Evolutionary conservation across 768 basidiomycete genomes (phyloP).

Genomic region (Tulasnella sp.): DNA sequence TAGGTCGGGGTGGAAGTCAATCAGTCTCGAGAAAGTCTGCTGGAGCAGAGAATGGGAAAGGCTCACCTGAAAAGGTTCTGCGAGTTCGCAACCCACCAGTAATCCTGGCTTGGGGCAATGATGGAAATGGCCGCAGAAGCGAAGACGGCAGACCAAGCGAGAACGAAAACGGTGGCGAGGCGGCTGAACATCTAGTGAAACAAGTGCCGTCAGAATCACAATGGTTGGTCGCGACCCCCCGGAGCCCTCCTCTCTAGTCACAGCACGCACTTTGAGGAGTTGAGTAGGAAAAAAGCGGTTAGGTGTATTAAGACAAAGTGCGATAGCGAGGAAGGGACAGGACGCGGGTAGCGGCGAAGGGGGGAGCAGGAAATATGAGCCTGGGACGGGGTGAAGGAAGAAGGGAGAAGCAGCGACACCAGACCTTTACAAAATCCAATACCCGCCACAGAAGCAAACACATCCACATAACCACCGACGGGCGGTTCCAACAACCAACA

Average conservation of each 20-base stretch:
- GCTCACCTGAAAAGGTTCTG: slow-evolving; percentile 31
- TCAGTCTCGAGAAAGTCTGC: neutral
- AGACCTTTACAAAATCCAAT: neutral
- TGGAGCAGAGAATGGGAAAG: neutral
- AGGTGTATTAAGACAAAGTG: slow-evolving; percentile 24
- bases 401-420: neutral
- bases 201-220: neutral
- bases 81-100: slow-evolving; percentile 33
- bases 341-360: neutral
- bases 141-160: slow-evolving; percentile 19
- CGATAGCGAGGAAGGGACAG: slow-evolving; percentile 20
- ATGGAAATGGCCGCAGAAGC: slow-evolving; percentile 23
- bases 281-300: neutral
- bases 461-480: neutral
- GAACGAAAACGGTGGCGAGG: slow-evolving; percentile 23
- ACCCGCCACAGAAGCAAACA: slow-evolving; percentile 4
- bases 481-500: neutral
- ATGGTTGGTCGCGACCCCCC: neutral
- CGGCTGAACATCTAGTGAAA: slow-evolving; percentile 31
- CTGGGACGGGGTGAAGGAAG: slow-evolving; percentile 9
- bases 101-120: slow-evolving; percentile 12
- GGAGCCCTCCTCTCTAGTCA: neutral
- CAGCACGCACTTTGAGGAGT: neutral
- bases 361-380: neutral
- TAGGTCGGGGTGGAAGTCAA: neutral